phyloP scores from a whole-genome alignment of 2,329 filamentous ascomycete species.

The Venturia nashicola region DNA sequence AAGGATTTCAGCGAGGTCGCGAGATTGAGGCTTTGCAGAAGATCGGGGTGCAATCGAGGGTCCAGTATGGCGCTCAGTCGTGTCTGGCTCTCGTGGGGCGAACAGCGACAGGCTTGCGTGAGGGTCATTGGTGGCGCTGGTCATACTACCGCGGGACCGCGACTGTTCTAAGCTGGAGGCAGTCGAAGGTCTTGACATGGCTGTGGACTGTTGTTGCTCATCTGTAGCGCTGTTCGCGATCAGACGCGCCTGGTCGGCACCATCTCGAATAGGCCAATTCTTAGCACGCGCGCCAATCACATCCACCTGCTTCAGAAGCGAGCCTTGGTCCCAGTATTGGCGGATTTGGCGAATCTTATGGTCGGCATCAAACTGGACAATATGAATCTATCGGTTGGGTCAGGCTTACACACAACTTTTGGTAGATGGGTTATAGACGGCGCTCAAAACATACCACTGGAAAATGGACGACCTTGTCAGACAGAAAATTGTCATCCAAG shows the following conservation, averaged over 20 bases:
- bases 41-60: slow-evolving; percentile 48
- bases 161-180: slow-evolving; percentile 19
- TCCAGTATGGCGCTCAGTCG: slow-evolving; percentile 18
- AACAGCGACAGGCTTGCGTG: slow-evolving; percentile 66
- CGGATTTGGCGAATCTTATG: slow-evolving; percentile 79
- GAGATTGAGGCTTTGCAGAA: slow-evolving; percentile 58
- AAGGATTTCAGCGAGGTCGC: slow-evolving; percentile 60
- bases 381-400: slow-evolving; percentile 48
- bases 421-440: not conserved
- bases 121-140: slow-evolving; percentile 29
- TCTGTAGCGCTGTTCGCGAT: slow-evolving; percentile 50
- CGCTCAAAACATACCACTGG: slow-evolving; percentile 54
- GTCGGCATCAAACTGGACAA: slow-evolving; percentile 68
- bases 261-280: slow-evolving; percentile 91
- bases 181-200: slow-evolving; percentile 22
- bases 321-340: slow-evolving; percentile 89
- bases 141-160: slow-evolving; percentile 21
- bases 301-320: slow-evolving; percentile 83
- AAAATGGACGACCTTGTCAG: slow-evolving; percentile 67
- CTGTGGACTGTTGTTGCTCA: slow-evolving; percentile 15
- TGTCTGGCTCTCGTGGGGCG: slow-evolving; percentile 49
- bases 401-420: slow-evolving; percentile 16
- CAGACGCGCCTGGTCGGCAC: slow-evolving; percentile 68
- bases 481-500: slow-evolving; percentile 87
- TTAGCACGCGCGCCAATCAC: slow-evolving; percentile 81